Percentiles rank a stretch among this genome's conserved stretches.
phyloP scores from a whole-genome alignment of 345 rosid genomes.

The Linum trigynum region DNA sequence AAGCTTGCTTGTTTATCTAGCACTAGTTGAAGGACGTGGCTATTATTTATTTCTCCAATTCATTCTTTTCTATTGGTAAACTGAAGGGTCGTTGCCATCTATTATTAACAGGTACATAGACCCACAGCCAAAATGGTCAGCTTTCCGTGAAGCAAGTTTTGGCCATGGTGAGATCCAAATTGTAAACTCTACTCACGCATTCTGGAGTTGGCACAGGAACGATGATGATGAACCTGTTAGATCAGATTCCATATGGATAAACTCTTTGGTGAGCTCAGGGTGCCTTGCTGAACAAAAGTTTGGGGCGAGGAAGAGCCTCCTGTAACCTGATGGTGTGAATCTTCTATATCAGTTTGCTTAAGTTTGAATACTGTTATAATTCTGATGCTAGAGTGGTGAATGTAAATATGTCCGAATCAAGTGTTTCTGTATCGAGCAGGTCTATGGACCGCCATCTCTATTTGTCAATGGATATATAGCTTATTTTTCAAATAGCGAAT shows the following conservation, averaged over 20 bases:
- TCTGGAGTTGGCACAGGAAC: constrained; percentile 95
- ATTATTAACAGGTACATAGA: constrained; percentile 37
- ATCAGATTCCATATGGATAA: constrained; percentile 82
- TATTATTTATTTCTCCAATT: not conserved
- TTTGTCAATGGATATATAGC: no score
- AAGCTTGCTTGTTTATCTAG: not conserved
- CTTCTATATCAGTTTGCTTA: not conserved
- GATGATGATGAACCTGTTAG: constrained; percentile 86
- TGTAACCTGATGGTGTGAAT: not conserved
- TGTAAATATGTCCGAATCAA: not conserved
- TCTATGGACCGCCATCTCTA: not conserved
- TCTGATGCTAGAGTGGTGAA: not conserved
- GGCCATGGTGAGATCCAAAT: constrained; percentile 88
- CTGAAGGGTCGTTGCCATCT: not conserved
- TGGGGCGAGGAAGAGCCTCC: not conserved
- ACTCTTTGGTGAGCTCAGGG: constrained; percentile 51
- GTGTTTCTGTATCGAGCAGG: not conserved
- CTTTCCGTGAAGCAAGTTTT: constrained; percentile 93
- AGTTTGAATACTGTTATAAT: not conserved
- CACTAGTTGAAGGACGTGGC: not conserved
- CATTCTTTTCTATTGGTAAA: not conserved
- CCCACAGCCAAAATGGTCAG: constrained; percentile 85
- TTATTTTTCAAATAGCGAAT: no score
- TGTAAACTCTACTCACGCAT: constrained; percentile 69
- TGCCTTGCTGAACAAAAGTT: constrained; percentile 25